A percentile compares a stretch with the other conserved stretches of the same genome.
Evolutionary conservation across 1,284 basidiomycete species (phyloP).

Genomic region (Vanrija sp.): DNA sequence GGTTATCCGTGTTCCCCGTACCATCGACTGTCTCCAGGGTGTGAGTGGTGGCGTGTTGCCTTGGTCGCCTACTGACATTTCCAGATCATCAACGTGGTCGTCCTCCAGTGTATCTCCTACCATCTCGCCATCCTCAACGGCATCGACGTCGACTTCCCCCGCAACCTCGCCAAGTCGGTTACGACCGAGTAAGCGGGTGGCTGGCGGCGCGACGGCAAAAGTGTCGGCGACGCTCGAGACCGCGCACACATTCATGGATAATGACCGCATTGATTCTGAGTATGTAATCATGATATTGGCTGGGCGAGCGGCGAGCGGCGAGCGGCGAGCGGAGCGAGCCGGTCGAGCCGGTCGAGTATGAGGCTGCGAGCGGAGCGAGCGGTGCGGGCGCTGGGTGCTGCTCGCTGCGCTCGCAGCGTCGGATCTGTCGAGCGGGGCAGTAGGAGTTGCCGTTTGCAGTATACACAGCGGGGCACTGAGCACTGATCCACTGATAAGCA

Average conservation of each 20-base stretch:
- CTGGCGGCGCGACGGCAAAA: neutral
- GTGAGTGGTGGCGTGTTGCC: neutral
- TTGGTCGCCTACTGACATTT: neutral
- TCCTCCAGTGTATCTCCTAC: constrained; percentile 92
- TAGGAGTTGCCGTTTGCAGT: too few species aligned
- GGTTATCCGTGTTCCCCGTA: constrained; percentile 88
- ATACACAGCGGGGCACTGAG: too few species aligned
- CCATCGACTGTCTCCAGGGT: constrained; percentile 93
- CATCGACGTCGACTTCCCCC: constrained; percentile 97
- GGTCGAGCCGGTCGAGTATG: too few species aligned
- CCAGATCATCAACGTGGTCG: constrained; percentile 60
- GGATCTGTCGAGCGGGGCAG: too few species aligned
- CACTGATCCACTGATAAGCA: too few species aligned
- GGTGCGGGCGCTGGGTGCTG: too few species aligned
- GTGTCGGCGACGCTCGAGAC: neutral
- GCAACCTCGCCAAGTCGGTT: constrained; percentile 68
- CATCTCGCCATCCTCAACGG: constrained; percentile 94
- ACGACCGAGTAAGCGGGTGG: constrained; percentile 35
- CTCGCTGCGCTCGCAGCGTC: too few species aligned
- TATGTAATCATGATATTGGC: neutral
- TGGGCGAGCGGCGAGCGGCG: neutral
- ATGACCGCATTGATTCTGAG: neutral
- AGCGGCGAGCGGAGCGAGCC: neutral
- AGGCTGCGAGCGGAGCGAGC: too few species aligned
- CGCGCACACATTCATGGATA: neutral